A percentile compares a stretch with the other conserved stretches of the same genome.
These are phyloP conservation scores for Pachyrhizus erosus DNA, from an alignment of 306 rosid genomes.

Conservation along the genomic window DNA sequence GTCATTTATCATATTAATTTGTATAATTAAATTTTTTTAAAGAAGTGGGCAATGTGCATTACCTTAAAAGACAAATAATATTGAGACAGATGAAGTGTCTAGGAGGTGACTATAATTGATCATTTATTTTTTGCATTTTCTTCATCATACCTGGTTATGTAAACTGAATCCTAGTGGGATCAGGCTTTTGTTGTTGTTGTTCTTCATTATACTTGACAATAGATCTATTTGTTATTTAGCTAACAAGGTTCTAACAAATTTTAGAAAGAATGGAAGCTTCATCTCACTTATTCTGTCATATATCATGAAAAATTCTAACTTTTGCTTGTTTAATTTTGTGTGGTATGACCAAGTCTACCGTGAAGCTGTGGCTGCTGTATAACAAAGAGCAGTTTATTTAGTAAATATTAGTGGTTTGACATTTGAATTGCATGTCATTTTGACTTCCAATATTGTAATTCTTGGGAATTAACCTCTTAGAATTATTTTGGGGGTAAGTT, in stretches of 20 bases:
- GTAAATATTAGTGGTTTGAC: not conserved
- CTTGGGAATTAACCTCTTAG: slow-evolving; percentile 13
- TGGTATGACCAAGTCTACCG: not conserved
- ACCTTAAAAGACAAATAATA: not conserved
- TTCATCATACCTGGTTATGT: not conserved
- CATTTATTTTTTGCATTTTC: not conserved
- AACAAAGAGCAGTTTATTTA: slow-evolving; percentile 13
- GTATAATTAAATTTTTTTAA: not conserved
- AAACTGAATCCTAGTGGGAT: too few species aligned
- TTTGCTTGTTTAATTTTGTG: not conserved
- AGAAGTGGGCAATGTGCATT: not conserved
- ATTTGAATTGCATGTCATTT: not conserved
- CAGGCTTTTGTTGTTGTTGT: too few species aligned
- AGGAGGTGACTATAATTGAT: not conserved
- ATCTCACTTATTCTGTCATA: slow-evolving; percentile 22
- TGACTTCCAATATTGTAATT: slow-evolving; percentile 8
- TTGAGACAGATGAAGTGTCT: not conserved
- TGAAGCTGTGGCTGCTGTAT: slow-evolving; percentile 15
- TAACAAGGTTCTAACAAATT: not conserved
- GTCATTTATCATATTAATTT: not conserved
- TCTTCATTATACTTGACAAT: not conserved
- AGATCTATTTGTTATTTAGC: not conserved
- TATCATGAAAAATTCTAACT: not conserved
- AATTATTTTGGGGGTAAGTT: not conserved
- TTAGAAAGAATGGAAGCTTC: slow-evolving; percentile 32